phyloP scores from a whole-genome alignment of 108 stramenopile genomes.

The Cyclotella atomus region DNA sequence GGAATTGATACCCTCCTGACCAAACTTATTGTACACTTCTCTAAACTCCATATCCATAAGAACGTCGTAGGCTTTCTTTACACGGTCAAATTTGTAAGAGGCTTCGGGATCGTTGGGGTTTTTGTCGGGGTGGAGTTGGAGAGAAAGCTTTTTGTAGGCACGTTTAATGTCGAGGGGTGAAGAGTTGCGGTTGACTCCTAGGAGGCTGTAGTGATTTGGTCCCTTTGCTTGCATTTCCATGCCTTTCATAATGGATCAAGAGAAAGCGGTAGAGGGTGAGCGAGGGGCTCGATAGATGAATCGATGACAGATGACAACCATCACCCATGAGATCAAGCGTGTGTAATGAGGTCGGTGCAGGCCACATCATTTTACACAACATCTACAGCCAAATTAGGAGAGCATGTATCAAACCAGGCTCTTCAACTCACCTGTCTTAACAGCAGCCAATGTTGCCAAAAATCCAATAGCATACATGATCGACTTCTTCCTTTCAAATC shows the following conservation, averaged over 20 bases:
- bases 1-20: constrained; percentile 84
- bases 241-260: constrained; percentile 46
- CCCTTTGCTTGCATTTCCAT: constrained; percentile 88
- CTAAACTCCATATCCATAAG: constrained; percentile 95
- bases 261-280: not conserved
- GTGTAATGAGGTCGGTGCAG: too few species aligned
- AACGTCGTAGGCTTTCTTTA: constrained; percentile 93
- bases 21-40: constrained; percentile 98
- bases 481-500: constrained; percentile 90
- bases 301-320: too few species aligned
- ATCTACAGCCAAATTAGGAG: too few species aligned
- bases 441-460: constrained; percentile 84
- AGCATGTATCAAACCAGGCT: too few species aligned
- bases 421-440: constrained; percentile 94
- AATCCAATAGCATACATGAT: constrained; percentile 96
- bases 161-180: constrained; percentile 95
- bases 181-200: constrained; percentile 82
- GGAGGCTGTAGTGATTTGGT: constrained; percentile 88
- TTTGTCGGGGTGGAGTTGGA: constrained; percentile 98
- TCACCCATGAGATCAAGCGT: too few species aligned
- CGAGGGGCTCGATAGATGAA: not conserved
- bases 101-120: constrained; percentile 90
- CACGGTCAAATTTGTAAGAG: constrained; percentile 87
- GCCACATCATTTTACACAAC: too few species aligned
- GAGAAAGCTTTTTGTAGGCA: constrained; percentile 92